Base-by-base conservation (phyloP, 495 filamentous ascomycete genomes). In the Immersiella caudata region DNA sequence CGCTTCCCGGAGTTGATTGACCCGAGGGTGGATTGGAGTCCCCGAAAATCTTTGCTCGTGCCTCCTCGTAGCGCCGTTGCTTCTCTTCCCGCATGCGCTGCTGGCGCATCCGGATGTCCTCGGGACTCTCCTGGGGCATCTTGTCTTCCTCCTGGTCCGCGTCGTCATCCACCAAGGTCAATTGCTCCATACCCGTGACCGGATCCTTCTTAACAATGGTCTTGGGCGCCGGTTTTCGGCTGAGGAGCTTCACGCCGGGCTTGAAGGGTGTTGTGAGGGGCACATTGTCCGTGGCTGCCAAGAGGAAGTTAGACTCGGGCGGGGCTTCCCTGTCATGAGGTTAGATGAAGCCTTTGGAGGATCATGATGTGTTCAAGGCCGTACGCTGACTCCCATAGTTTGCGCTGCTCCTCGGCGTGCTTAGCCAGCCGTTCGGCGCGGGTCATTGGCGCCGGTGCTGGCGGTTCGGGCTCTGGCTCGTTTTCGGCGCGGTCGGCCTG, bases 351-450 rank as follows among this genome's bases (percentile, higher is more conserved):
- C 12, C 29, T 9, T 18, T 29, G 18, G 36, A 22, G 2, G 18
- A n/a, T 24, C 6, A 26, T 11, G 18, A 24, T 16, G 49, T 22
- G 18, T 20, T 9, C 12, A n/a, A 29, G 21, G 18, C 55, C 87
- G 65, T 88, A 95, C 89, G 94, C 94, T 78, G 92, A 87, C 65
- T 93, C 87, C 94, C 94, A 97, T 61, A 97, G 76, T 78, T 91
- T 88, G 68, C 87, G 88, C 73, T 97, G 94, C 60, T 87, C 86
- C 71, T 96, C 91, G 29, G 84, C 86, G 71, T 97, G 94, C 75
- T 90, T 86, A 4, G 91, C 92, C 64, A 90, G 81, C 29, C 90
- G 88, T 77, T 97, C 90, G 24, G 90, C 88, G 76, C 90, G 91
- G 68, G 89, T 87, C 65, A 90, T 60, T 25, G 63, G 69, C 12